phyloP scores from a whole-genome alignment of 495 filamentous ascomycete species.

The Neurospora pannonica region DNA sequence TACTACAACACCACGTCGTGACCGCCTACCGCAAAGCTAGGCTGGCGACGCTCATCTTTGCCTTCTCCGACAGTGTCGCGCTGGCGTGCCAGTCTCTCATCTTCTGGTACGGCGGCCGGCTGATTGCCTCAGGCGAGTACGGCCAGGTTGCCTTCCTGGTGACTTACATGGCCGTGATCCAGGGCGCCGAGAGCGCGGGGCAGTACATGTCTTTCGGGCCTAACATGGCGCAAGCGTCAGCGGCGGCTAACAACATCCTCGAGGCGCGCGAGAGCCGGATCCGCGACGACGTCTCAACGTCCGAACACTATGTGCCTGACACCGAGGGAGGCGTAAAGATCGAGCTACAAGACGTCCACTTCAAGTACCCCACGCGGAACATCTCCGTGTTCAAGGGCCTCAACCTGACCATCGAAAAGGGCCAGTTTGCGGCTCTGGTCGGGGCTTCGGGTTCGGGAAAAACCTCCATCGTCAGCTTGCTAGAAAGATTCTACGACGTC shows the following conservation, averaged over 20 bases:
- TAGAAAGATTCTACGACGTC: slow-evolving; percentile 56
- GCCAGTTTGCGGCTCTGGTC: slow-evolving; percentile 60
- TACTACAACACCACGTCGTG: slow-evolving; percentile 30
- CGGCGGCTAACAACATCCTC: slow-evolving; percentile 36
- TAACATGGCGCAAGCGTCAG: slow-evolving; percentile 39
- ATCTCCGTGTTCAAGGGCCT: slow-evolving; percentile 41
- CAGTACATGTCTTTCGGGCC: slow-evolving; percentile 39
- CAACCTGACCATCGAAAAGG: slow-evolving; percentile 50
- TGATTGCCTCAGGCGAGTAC: slow-evolving; percentile 31
- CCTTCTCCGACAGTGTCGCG: slow-evolving; percentile 33
- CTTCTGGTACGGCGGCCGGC: slow-evolving; percentile 40
- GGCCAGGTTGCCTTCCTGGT: slow-evolving; percentile 28
- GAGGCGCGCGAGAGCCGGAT: slow-evolving; percentile 27
- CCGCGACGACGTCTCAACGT: slow-evolving; percentile 9
- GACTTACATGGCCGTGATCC: slow-evolving; percentile 40
- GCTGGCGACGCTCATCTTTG: slow-evolving; percentile 35
- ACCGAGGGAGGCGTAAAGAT: slow-evolving; percentile 41
- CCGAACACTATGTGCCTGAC: slow-evolving; percentile 20
- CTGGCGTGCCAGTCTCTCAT: slow-evolving; percentile 39
- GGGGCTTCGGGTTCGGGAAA: slow-evolving; percentile 68
- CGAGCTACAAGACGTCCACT: slow-evolving; percentile 46
- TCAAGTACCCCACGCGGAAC: slow-evolving; percentile 49
- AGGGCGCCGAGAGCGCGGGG: slow-evolving; percentile 37
- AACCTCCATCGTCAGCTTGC: slow-evolving; percentile 53
- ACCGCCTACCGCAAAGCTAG: slow-evolving; percentile 34